A percentile compares a stretch with the other conserved stretches of the same genome.
These are phyloP conservation scores for Pigoraptor vietnamica DNA, from an alignment of 78 protist species.

Conservation along the genomic window DNA sequence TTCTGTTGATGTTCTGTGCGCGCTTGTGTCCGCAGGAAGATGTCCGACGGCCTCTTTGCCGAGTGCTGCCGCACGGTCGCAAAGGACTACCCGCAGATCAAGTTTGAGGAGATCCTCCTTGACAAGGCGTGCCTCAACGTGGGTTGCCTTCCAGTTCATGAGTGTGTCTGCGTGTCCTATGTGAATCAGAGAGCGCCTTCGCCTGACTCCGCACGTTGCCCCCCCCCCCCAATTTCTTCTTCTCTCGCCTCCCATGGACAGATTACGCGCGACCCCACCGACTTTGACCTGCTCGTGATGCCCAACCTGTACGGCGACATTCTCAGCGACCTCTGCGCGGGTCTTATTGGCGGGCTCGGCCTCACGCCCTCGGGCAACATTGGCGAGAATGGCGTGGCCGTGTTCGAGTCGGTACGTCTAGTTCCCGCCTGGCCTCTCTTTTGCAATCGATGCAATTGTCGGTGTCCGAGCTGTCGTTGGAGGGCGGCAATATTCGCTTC, in stretches of 20 bases:
- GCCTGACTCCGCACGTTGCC: not conserved
- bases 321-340: constrained; percentile 53
- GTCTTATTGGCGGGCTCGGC: constrained; percentile 65
- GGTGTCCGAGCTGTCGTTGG: no score
- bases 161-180: not conserved
- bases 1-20: no score
- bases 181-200: not conserved
- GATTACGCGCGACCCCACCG: constrained; percentile 27
- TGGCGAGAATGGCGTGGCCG: not conserved
- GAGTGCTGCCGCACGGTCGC: constrained; percentile 6
- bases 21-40: not conserved
- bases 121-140: constrained; percentile 77
- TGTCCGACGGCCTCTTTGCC: constrained; percentile 11
- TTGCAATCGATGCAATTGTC: no score
- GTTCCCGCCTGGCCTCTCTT: no score
- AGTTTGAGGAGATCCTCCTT: constrained; percentile 47
- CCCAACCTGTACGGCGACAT: constrained; percentile 72
- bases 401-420: no score
- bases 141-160: not conserved
- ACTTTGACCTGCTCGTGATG: constrained; percentile 55
- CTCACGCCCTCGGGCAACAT: constrained; percentile 4
- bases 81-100: constrained; percentile 56
- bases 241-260: not conserved
- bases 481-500: no score
- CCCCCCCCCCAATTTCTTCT: not conserved